Evolutionary conservation across 306 rosid genomes (phyloP).

Genomic region (Fragaria nilgerrensis): DNA sequence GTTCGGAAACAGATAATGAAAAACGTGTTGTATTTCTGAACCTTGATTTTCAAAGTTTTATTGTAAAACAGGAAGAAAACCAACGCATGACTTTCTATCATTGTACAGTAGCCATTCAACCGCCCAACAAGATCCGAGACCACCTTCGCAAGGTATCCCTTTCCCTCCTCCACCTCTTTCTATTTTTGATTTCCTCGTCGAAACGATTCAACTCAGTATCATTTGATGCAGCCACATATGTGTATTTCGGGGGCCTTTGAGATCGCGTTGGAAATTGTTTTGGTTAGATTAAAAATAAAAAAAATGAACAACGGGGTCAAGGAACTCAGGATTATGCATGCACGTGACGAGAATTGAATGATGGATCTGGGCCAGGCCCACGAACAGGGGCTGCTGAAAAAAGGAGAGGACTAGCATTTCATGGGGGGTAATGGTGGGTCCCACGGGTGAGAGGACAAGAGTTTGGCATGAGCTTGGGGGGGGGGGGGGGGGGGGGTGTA

Average conservation of each 20-base stretch:
- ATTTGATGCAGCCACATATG: too few species aligned
- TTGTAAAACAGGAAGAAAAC: constrained; percentile 66
- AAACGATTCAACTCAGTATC: too few species aligned
- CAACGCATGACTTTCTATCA: constrained; percentile 93
- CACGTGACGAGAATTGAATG: constrained; percentile 81
- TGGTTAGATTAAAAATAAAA: background rate
- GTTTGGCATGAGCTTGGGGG: background rate
- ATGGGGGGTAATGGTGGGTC: background rate
- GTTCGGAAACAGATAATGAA: background rate
- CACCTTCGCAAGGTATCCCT: constrained; percentile 76
- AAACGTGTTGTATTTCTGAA: constrained; percentile 9
- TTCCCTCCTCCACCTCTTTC: background rate
- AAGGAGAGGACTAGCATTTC: constrained; percentile 30
- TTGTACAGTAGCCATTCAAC: constrained; percentile 63
- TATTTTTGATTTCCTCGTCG: too few species aligned
- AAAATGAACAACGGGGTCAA: background rate
- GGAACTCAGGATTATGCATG: constrained; percentile 40
- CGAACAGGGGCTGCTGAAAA: constrained; percentile 18
- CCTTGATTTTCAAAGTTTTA: constrained; percentile 25
- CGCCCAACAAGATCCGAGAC: constrained; percentile 82
- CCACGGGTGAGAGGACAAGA: background rate
- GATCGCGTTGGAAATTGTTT: too few species aligned
- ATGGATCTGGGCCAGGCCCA: constrained; percentile 55
- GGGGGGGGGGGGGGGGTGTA: background rate
- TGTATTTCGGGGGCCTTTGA: background rate